A percentile compares a stretch with the other conserved stretches of the same genome.
phyloP scores from a whole-genome alignment of 192 early-diverging fungal genomes.

The Ramicandelaber brevisporus region DNA sequence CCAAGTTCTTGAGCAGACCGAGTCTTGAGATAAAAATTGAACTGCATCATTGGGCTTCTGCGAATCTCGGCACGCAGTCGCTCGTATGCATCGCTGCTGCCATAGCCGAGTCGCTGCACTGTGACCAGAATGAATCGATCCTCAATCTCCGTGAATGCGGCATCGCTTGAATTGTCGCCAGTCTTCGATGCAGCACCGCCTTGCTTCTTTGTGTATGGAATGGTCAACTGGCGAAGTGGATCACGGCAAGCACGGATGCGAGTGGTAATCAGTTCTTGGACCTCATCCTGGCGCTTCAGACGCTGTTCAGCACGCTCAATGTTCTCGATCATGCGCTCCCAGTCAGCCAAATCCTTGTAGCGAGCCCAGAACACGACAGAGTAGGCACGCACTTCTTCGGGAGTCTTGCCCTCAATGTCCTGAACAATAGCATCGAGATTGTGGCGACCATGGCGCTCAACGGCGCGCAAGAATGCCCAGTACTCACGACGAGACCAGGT shows the following conservation, averaged over 20 bases:
- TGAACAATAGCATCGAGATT: slow-evolving; percentile 44
- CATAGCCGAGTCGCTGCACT: slow-evolving; percentile 70
- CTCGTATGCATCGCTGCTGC: slow-evolving; percentile 81
- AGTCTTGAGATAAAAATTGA: slow-evolving; percentile 97
- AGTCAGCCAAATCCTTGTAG: slow-evolving; percentile 70
- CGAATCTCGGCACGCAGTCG: slow-evolving; percentile 69
- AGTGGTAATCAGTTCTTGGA: slow-evolving; percentile 50
- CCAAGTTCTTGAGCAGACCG: slow-evolving; percentile 64
- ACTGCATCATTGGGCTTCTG: slow-evolving; percentile 59
- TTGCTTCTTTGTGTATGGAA: slow-evolving; percentile 72
- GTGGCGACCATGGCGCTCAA: slow-evolving; percentile 59
- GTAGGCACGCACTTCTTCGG: slow-evolving; percentile 62
- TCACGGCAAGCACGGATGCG: slow-evolving; percentile 41
- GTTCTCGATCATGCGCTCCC: slow-evolving; percentile 57
- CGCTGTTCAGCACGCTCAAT: slow-evolving; percentile 76
- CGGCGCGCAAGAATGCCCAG: slow-evolving; percentile 56
- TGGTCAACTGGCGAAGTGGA: slow-evolving; percentile 70
- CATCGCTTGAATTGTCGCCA: no score
- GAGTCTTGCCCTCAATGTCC: slow-evolving; percentile 84
- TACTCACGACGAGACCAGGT: slow-evolving; percentile 86
- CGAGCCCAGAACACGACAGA: slow-evolving; percentile 71
- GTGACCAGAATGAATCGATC: slow-evolving; percentile 86
- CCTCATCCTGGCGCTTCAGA: slow-evolving; percentile 50
- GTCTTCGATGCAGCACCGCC: slow-evolving; percentile 27
- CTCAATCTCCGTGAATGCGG: slow-evolving; percentile 80